Conservation (phyloP, 768 basidiomycete species). For the Collybia nuda region DNA sequence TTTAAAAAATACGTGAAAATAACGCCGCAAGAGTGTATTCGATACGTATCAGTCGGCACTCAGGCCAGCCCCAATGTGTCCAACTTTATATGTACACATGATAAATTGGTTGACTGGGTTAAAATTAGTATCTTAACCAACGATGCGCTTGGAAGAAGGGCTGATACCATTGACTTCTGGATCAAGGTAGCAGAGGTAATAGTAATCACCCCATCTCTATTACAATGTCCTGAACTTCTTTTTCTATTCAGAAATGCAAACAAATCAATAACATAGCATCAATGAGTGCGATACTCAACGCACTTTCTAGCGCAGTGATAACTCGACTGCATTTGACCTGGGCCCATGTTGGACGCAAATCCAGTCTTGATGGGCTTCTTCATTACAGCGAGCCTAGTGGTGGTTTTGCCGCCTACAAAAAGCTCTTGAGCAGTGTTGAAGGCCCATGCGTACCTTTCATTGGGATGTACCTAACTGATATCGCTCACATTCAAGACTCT, state of each 20-base stretch:
- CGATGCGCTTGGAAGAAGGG: constrained; percentile 50
- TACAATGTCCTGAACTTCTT: constrained; percentile 8
- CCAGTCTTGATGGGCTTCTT: constrained; percentile 48
- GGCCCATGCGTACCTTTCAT: constrained; percentile 71
- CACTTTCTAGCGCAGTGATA: constrained; percentile 59
- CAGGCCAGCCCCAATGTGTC: constrained; percentile 40
- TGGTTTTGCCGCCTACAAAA: constrained; percentile 56
- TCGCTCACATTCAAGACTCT: constrained; percentile 55
- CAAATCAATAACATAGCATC: constrained; percentile 64
- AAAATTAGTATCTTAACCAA: constrained; percentile 57
- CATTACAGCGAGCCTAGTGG: constrained; percentile 60
- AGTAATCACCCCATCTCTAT: background rate
- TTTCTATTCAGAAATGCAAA: constrained; percentile 62
- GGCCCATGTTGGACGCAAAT: constrained; percentile 58
- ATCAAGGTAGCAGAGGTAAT: constrained; percentile 77
- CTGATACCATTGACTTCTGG: constrained; percentile 69
- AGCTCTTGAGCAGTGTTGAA: constrained; percentile 43
- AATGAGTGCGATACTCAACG: constrained; percentile 65
- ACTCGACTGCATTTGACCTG: constrained; percentile 60
- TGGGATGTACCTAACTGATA: constrained; percentile 59
- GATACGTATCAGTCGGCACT: constrained; percentile 48
- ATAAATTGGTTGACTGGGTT: constrained; percentile 67
- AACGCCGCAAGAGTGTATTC: constrained; percentile 71
- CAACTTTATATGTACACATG: constrained; percentile 60
- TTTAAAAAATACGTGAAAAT: constrained; percentile 68